Base-by-base conservation (phyloP, 257 asterid species). In the Phtheirospermum japonicum region DNA sequence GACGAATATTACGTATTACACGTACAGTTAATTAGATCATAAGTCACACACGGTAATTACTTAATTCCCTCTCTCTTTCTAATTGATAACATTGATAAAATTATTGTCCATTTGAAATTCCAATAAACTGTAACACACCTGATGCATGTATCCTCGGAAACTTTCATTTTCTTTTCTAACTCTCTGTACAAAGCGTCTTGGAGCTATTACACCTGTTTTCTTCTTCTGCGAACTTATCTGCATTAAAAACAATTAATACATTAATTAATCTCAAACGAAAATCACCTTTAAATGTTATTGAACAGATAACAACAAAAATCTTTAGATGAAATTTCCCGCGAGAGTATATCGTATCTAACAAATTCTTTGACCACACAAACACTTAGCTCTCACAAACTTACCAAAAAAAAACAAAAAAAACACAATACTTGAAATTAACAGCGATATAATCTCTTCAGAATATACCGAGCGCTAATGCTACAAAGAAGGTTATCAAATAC, bases 171-270 rank as follows among this genome's bases (percentile, higher is more conserved):
- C 23, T 17, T 16, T 48, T 8, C 26, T 48, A 14, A 48, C 23
- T 17, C 53, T 14, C 23, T 48, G 53, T 7, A 48, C 26, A 17
- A 48, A 48, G 53, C 53, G 53, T 19, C 14, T 48, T 48, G 53
- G 53, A 16, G 53, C 53, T 14, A 48, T 48, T 16, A 48, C 53
- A 17, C 53, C 53, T 5, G 53, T 48, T 48, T 48, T 48, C 26
- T 48, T 48, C 53, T 48, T 48, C 26, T 48, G 53, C 6, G 26
- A 48, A 17, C 53, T 48, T 48, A 48, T 48, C 53, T 48, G 14
- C 53, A 16, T 23, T 13, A 13, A 6, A 9, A 13, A 9, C 17
- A 42, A 42, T 42, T 42, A 42, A 42, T 5, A 42, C 3, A 4
- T 39, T 9, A 13, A 13, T 13, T 9, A 39, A 39, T 39, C 14